Percentiles rank a stretch among this genome's conserved stretches.
These are phyloP conservation scores for Meripilus lineatus DNA, from an alignment of 1,284 basidiomycete genomes.

Conservation along the genomic window DNA sequence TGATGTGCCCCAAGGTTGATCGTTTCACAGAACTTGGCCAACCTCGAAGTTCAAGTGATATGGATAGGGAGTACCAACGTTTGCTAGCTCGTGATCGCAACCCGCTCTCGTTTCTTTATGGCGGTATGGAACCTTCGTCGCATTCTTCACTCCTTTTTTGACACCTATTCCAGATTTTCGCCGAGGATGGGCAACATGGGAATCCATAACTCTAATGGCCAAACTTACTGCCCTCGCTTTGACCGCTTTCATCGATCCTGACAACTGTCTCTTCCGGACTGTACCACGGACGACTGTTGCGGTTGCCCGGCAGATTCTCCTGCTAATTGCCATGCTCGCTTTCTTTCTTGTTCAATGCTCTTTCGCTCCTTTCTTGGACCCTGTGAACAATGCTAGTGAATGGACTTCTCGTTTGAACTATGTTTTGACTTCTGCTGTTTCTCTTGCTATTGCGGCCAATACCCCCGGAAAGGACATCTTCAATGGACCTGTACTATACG, in stretches of 20 bases:
- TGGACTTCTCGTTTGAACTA: constrained; percentile 71
- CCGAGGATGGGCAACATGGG: constrained; percentile 61
- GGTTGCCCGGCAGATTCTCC: constrained; percentile 60
- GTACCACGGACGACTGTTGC: constrained; percentile 45
- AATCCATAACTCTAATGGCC: constrained; percentile 57
- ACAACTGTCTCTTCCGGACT: constrained; percentile 73
- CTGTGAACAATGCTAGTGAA: constrained; percentile 74
- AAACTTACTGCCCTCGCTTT: constrained; percentile 69
- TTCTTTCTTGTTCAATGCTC: constrained; percentile 63
- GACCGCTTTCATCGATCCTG: constrained; percentile 59
- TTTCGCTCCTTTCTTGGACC: constrained; percentile 64
- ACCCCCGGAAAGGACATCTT: constrained; percentile 50
- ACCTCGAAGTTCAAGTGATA: constrained; percentile 47
- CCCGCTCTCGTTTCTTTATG: constrained; percentile 72
- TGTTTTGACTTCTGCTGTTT: constrained; percentile 57
- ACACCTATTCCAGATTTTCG: constrained; percentile 49
- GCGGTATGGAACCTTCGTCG: constrained; percentile 36
- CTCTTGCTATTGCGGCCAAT: constrained; percentile 53
- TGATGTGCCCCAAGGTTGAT: constrained; percentile 63
- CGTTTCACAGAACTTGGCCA: constrained; percentile 69
- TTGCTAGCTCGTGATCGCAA: constrained; percentile 61
- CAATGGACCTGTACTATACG: constrained; percentile 57
- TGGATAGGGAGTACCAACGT: constrained; percentile 73
- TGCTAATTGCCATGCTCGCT: constrained; percentile 52
- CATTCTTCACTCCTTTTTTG: constrained; percentile 6